Conservation (phyloP, 768 basidiomycete species). For the Scleroderma bovista region DNA sequence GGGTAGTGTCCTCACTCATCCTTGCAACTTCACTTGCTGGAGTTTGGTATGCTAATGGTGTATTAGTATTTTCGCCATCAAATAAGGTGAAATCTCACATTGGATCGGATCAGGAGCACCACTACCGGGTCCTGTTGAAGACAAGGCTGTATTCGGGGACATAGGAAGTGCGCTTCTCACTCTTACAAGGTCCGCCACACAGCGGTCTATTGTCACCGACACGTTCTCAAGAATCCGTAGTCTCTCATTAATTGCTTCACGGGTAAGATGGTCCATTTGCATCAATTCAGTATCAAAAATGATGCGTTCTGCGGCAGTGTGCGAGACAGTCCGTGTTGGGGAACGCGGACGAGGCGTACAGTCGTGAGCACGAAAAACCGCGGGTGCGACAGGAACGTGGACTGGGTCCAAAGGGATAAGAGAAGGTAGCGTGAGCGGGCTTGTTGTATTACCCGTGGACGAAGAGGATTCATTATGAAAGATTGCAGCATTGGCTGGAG, state of each 20-base stretch:
- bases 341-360: slow-evolving; percentile 5
- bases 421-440: slow-evolving; percentile 10
- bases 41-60: background rate
- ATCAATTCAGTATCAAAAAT: slow-evolving; percentile 52
- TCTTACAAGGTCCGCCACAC: slow-evolving; percentile 74
- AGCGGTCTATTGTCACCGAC: slow-evolving; percentile 63
- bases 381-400: background rate
- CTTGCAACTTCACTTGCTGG: slow-evolving; percentile 1
- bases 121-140: slow-evolving; percentile 6
- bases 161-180: slow-evolving; percentile 67
- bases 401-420: slow-evolving; percentile 20
- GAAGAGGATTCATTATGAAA: slow-evolving; percentile 3
- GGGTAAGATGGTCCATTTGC: slow-evolving; percentile 58
- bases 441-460: background rate
- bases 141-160: slow-evolving; percentile 12
- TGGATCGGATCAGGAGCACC: background rate
- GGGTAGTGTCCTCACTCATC: background rate
- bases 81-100: background rate
- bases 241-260: slow-evolving; percentile 82
- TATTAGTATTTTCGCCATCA: background rate
- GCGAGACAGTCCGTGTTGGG: slow-evolving; percentile 19
- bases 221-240: slow-evolving; percentile 75
- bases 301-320: slow-evolving; percentile 30
- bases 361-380: slow-evolving; percentile 1
- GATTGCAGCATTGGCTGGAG: slow-evolving; percentile 8